Conservation (phyloP, 345 rosid genomes). For the Lenwebbia sp. region DNA sequence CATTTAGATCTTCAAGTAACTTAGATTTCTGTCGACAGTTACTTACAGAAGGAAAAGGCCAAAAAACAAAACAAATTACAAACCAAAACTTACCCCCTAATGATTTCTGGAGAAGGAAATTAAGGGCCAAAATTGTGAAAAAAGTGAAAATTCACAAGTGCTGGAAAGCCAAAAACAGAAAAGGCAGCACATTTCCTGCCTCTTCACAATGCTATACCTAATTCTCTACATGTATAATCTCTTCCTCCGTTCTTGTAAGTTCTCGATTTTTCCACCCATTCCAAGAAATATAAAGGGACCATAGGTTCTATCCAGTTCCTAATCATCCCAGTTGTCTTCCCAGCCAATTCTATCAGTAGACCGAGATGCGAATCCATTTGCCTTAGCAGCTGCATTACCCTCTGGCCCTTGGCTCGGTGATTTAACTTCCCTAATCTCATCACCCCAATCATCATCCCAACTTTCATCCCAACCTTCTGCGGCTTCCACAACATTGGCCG, state of each 20-base stretch:
- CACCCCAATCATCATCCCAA: constrained; percentile 29
- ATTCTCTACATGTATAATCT: background rate
- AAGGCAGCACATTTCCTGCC: background rate
- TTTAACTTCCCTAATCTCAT: constrained; percentile 13
- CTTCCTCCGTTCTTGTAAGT: background rate
- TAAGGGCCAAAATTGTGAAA: background rate
- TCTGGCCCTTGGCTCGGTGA: constrained; percentile 2
- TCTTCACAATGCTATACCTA: background rate
- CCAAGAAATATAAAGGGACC: background rate
- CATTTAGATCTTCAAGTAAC: background rate
- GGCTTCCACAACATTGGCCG: constrained; percentile 8
- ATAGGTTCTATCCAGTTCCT: background rate
- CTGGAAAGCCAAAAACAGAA: background rate
- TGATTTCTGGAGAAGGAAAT: background rate
- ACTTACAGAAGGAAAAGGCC: background rate
- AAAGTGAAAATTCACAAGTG: background rate
- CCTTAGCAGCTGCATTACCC: constrained; percentile 3
- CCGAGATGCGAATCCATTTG: background rate
- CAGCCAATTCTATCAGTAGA: constrained; percentile 4
- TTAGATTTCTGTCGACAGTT: background rate
- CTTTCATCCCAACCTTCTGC: constrained; percentile 18
- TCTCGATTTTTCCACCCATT: background rate
- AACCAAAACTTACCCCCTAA: background rate
- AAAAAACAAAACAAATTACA: background rate
- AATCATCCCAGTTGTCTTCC: constrained; percentile 18